phyloP scores from a whole-genome alignment of 768 basidiomycete genomes.

The Hericium rajendrae region DNA sequence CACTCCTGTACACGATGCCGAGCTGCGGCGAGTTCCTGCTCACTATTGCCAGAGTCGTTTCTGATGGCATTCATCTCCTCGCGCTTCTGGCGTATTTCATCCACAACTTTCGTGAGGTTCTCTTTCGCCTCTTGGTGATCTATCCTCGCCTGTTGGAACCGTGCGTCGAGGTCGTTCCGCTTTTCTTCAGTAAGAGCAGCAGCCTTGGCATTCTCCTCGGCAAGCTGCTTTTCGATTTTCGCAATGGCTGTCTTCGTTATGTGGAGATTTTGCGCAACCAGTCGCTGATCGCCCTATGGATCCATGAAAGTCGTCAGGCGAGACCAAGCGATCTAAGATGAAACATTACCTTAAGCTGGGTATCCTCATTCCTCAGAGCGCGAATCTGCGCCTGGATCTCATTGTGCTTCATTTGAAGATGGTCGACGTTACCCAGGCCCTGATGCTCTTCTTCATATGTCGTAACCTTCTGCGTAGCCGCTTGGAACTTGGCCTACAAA shows the following conservation, averaged over 20 bases:
- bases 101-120: slow-evolving; percentile 2
- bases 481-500: slow-evolving; percentile 24
- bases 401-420: slow-evolving; percentile 31
- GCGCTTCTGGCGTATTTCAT: background rate
- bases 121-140: slow-evolving; percentile 9
- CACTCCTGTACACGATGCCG: slow-evolving; percentile 34
- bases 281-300: slow-evolving; percentile 7
- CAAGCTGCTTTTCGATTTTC: slow-evolving; percentile 4
- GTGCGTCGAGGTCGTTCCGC: slow-evolving; percentile 45
- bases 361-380: slow-evolving; percentile 26
- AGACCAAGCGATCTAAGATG: background rate
- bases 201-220: slow-evolving; percentile 8
- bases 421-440: slow-evolving; percentile 36
- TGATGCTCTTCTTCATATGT: slow-evolving; percentile 29
- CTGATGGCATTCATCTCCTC: background rate
- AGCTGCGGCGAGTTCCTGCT: slow-evolving; percentile 24
- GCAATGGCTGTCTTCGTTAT: slow-evolving; percentile 7
- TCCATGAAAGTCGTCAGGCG: background rate
- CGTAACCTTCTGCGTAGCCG: slow-evolving; percentile 28
- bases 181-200: slow-evolving; percentile 45
- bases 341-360: background rate
- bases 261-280: slow-evolving; percentile 5
- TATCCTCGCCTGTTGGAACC: slow-evolving; percentile 38
- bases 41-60: slow-evolving; percentile 26
- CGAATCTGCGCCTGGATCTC: slow-evolving; percentile 37